phyloP scores from a whole-genome alignment of 257 asterid species.

The Knoxia roxburghii region DNA sequence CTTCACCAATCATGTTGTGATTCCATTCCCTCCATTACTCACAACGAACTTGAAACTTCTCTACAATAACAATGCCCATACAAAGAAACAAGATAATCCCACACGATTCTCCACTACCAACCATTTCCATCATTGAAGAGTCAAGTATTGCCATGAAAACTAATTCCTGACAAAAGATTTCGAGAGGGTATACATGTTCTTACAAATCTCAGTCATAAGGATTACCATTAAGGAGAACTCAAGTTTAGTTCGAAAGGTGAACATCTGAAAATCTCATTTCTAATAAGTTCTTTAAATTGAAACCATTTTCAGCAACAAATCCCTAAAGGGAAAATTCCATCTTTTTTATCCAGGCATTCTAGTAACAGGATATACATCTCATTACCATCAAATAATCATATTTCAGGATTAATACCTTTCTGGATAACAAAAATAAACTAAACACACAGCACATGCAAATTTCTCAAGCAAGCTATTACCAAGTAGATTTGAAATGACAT shows the following conservation, averaged over 20 bases:
- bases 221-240: neutral
- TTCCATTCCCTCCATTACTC: neutral
- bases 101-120: neutral
- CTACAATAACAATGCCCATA: no score
- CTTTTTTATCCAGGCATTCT: no score
- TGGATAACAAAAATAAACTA: neutral
- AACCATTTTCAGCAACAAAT: neutral
- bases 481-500: neutral
- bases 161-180: neutral
- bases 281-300: neutral
- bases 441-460: no score
- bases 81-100: neutral
- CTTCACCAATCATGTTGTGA: no score
- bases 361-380: neutral
- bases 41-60: no score
- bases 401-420: neutral
- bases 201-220: neutral
- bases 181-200: neutral
- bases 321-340: no score
- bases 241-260: neutral
- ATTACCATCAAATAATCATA: neutral
- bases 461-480: no score
- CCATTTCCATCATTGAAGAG: neutral
- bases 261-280: neutral
- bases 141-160: neutral